Evolutionary conservation across 805 yeast genomes (phyloP), one percentile per base, ranked within the genome.

Genomic region (Gaillardinia entomophila): DNA sequence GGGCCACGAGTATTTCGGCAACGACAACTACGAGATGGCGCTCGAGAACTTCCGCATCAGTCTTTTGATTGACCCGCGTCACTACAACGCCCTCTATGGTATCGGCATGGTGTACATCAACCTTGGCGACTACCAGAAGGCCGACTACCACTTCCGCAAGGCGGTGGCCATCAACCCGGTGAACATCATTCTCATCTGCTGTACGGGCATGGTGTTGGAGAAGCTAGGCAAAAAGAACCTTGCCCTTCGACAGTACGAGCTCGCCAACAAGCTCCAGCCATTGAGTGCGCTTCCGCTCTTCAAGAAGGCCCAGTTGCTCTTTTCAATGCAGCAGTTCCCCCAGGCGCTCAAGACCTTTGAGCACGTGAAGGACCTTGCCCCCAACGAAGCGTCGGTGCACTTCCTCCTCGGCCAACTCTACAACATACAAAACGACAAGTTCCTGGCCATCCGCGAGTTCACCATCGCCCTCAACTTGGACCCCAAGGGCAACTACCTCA

Each of bases 311-410:
- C 92, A 90, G 46, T 62, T 84, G 13, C 62, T 88, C 30, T 79
- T 84, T 41, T 62, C 82, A 3, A 66, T 85, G 72, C 82, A 80
- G 38, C 73, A 77, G 38, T 87, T 77, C 51, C 75, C 75, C 16
- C 77, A 72, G 32, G 94, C 97, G 0, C 61, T 88, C 36, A 70
- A 68, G 24, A 84, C 79, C 51, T 83, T 92, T 51, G 88, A 84
- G 48, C 67, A 70, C 29, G 70, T 92, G 33, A 76, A 74, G 41
- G 73, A 75, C 17, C 59, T 86, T 34, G 96, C 95, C 0, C 97
- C 98, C 0, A 95, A 90, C 54, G 97, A 90, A 53, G 95, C 96
- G 0, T 79, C 86, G 33, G 95, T 90, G 17, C 97, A 90, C 56
- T 87, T 83, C 56, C 61, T 89, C 26, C 64, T 92, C 28, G 98